Evolutionary conservation across 495 filamentous ascomycete species (phyloP), one percentile per base, ranked within the genome.

Genomic region (Neurospora tetrasperma): DNA sequence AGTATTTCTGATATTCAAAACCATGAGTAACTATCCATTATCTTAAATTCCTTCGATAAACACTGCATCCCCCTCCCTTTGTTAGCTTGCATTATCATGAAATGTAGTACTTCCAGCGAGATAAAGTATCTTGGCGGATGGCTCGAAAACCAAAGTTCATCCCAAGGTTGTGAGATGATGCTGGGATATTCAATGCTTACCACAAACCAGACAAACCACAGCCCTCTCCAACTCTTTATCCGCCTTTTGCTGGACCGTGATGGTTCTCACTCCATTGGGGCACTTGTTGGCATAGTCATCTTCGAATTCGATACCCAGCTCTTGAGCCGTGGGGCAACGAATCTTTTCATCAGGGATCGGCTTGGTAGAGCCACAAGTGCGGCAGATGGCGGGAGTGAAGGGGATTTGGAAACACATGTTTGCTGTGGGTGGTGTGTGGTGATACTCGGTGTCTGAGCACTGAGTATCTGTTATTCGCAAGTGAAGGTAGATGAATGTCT

Each of bases 61-160:
- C 12, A 59, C 48, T 59, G 27, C 48, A 2, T 1, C 23, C 48
- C 46, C 2, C 20, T 12, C 48, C 20, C 48, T 27, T 59, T 23
- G 20, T 27, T 59, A 59, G 48, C 48, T 6, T 12, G 46, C 46
- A 10, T 54, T 0, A 54, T 6, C 10, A 23, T 23, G 5, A 27
- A 54, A 27, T 20, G n/a, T n/a, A 27, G 20, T 14, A 14, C 10
- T 23, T 12, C 1, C 46, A n/a, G 10, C 1, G 18, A 18, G 3
- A 46, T 9, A 4, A 46, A 46, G 7, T 8, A 18, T 46, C 43
- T 46, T 46, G 2, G 8, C 43, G 3, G 43, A 3, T n/a, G 8
- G 43, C 7, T 8, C 18, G 0, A 44, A 7, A 9, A 0, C 5
- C 16, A 8, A 43, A 44, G n/a, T 2, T 8, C 0, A n/a, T 2